Conservation (phyloP, 208 protist species). For the Herpetomonas tarakana region DNA sequence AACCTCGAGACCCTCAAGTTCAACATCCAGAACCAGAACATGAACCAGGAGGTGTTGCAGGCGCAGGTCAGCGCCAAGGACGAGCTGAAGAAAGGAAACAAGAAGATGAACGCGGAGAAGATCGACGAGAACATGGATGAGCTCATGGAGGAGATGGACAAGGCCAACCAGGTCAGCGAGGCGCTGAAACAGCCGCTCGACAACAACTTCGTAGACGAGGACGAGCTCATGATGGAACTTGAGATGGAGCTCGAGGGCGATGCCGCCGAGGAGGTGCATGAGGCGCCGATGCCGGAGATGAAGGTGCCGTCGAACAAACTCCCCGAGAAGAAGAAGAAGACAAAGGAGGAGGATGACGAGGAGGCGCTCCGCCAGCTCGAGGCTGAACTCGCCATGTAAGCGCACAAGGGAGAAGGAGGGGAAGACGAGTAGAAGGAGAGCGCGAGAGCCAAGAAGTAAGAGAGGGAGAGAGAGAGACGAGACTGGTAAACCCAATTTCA, state of each 20-base stretch:
- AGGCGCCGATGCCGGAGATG: conserved; percentile 18
- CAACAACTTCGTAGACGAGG: conserved; percentile 75
- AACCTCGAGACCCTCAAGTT: conserved; percentile 88
- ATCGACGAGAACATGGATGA: conserved; percentile 90
- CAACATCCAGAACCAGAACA: conserved; percentile 83
- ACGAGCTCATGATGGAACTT: conserved; percentile 82
- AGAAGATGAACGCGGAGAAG: conserved; percentile 84
- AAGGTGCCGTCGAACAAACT: conserved; percentile 31
- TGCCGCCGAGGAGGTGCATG: conserved; percentile 11
- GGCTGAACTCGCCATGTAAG: conserved; percentile 55
- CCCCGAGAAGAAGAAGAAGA: conserved; percentile 36
- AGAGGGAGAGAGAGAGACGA: not conserved
- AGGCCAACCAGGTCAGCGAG: conserved; percentile 85
- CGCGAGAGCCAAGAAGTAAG: not conserved
- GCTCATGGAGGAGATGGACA: conserved; percentile 88
- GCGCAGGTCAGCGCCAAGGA: conserved; percentile 72
- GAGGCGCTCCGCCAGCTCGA: conserved; percentile 69
- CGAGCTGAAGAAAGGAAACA: conserved; percentile 75
- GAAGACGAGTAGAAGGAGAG: not conserved
- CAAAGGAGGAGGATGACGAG: conserved; percentile 60
- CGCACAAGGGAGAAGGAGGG: not conserved
- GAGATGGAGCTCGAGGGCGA: conserved; percentile 58
- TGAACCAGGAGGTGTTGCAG: conserved; percentile 82
- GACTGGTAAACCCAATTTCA: too few species aligned
- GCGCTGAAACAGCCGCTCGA: conserved; percentile 80